Base-by-base conservation (phyloP, 176 grass and related monocot species). In the Oryza longistaminata region DNA sequence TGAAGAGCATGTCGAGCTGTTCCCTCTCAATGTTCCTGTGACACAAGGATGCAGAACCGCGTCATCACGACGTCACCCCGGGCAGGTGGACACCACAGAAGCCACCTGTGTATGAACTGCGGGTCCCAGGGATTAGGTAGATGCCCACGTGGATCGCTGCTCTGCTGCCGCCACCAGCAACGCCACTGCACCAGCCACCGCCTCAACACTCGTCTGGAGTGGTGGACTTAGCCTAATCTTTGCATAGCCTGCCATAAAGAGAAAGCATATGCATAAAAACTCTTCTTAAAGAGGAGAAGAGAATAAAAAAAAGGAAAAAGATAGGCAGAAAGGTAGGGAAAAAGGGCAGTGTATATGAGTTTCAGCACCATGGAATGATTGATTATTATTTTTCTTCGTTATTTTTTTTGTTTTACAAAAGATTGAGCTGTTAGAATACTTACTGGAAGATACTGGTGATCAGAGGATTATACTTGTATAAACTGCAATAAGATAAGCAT, bases 321-420 rank as follows among this genome's bases (percentile, higher is more conserved):
- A 45, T 50, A 66, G 80, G 53, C 50, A 58, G 31, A 81, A 78
- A 90, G 35, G 65, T 9, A 27, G 58, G 64, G 66, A 5, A 13
- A 39, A 79, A 84, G 37, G 39, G 46, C 68, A 68, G 55, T 70
- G 55, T 81, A 78, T 90, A 82, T 60, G 73, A 76, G 58, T 81
- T 66, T 82, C 80, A 34, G 68, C 79, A 69, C 75, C 88, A 79
- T 83, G 80, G 21, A 86, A 83, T 77, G 88, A 71, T 89, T 71
- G 49, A 60, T 29, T 31, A 35, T 31, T 34, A 89, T 34, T 42
- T 64, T 68, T 81, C 49, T 70, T 71, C 25, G 16, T 37, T 46
- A 9, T n/a, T 44, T 19, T 71, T 39, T 66, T 44, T 19, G 64
- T 39, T 66, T 24, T 64, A 35, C 66, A 78, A 77, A 73, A 53